Percentiles rank a stretch among this genome's conserved stretches.
These are phyloP conservation scores for Croton laevigatus DNA, from an alignment of 441 rosid species.

Conservation along the genomic window DNA sequence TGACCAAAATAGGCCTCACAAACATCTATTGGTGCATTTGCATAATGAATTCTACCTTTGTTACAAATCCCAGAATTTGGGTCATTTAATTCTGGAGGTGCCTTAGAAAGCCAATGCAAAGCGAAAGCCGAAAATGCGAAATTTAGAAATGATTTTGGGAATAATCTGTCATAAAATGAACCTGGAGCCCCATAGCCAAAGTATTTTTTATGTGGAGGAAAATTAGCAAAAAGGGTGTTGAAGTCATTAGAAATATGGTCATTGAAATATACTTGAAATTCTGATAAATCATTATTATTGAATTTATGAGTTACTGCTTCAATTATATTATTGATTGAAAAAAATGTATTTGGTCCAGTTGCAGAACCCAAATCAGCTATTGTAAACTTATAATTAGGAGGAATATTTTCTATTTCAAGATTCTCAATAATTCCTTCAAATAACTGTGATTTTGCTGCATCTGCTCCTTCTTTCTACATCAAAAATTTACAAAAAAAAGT, in stretches of 20 bases:
- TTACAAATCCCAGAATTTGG: background rate
- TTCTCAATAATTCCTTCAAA: background rate
- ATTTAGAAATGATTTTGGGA: background rate
- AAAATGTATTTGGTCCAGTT: background rate
- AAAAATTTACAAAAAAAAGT: too few species aligned
- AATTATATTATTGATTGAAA: background rate
- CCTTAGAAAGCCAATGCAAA: slow-evolving; percentile 11
- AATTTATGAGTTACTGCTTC: background rate
- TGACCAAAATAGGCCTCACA: slow-evolving; percentile 11
- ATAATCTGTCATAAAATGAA: slow-evolving; percentile 16
- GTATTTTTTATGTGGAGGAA: slow-evolving; percentile 15
- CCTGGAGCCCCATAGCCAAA: slow-evolving; percentile 32
- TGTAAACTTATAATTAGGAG: background rate
- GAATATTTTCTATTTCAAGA: background rate
- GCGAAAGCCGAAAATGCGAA: slow-evolving; percentile 8
- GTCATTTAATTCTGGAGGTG: slow-evolving; percentile 6
- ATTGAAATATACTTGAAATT: slow-evolving; percentile 33
- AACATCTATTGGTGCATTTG: slow-evolving; percentile 1
- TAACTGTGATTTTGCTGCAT: background rate
- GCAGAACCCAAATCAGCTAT: slow-evolving; percentile 7
- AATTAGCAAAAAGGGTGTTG: slow-evolving; percentile 32
- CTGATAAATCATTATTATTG: background rate
- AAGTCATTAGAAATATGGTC: slow-evolving; percentile 32
- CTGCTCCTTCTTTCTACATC: background rate
- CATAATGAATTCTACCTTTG: background rate